These are phyloP conservation scores for Asterella californica DNA, from an alignment of 225 moss, liverwort and hornwort genomes.

Conservation along the genomic window DNA sequence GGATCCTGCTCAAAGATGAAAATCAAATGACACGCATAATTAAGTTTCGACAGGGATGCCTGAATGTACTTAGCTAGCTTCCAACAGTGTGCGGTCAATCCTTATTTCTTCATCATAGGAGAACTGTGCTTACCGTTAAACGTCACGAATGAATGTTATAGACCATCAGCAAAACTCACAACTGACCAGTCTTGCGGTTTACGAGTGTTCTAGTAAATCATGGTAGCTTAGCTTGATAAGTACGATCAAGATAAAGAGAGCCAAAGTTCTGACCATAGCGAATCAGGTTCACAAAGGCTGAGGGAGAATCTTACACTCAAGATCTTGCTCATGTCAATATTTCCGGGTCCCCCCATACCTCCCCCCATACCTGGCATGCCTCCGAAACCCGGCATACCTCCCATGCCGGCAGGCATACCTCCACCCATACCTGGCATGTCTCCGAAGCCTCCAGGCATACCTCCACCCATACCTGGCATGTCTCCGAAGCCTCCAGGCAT, in stretches of 20 bases:
- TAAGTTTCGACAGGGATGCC: background rate
- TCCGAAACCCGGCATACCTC: conserved; percentile 53
- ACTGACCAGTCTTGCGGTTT: background rate
- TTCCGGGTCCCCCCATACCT: conserved; percentile 57
- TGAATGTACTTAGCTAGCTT: too few relatives aligned
- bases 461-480: conserved; percentile 45
- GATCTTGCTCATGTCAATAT: conserved; percentile 95
- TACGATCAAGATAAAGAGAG: background rate
- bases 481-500: conserved; percentile 15
- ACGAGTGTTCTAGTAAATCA: too few relatives aligned
- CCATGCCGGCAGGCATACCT: conserved; percentile 21
- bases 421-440: conserved; percentile 49
- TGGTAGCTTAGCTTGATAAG: too few relatives aligned
- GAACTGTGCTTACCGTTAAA: too few relatives aligned
- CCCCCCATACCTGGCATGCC: conserved; percentile 44
- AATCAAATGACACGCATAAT: background rate
- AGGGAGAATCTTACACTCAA: conserved; percentile 57
- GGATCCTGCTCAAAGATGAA: conserved; percentile 59
- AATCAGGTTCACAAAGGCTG: background rate
- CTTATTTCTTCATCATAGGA: too few relatives aligned
- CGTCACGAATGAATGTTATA: background rate
- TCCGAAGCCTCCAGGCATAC: conserved; percentile 13
- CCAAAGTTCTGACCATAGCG: background rate
- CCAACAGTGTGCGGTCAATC: too few relatives aligned
- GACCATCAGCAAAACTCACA: background rate